Evolutionary conservation across 257 asterid genomes (phyloP), one percentile per base, ranked within the genome.

Genomic region (Capsicum chinense): DNA sequence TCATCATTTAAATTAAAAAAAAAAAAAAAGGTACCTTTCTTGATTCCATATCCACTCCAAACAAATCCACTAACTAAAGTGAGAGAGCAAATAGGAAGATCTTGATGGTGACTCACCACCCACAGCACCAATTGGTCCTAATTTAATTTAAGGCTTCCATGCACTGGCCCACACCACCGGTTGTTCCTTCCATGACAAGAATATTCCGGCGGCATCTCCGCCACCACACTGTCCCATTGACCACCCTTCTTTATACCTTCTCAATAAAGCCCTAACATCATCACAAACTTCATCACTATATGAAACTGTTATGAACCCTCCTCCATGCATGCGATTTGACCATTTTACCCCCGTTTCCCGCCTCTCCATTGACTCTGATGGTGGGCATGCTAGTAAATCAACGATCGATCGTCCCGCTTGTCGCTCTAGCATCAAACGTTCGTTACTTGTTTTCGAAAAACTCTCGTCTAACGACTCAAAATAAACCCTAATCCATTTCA

Each of bases 131-230:
- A 87, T 67, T 73, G 58, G 47, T 60, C 69, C 78, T 69, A 60
- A 33, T 7, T 54, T 89, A 92, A 19, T 7, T 66, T 89, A 93
- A 16, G 97, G 95, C 92, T 85, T 92, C 99, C 99, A 97, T 88
- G 99, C 98, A 88, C 98, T 95, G 57, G 98, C 99, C 99, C 99
- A 97, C 83, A 97, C 98, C 90, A 94, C 99, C 88, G 97, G 93
- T 91, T 93, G 95, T 74, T 95, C 99, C 90, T 92, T 97, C 99
- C 98, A 97, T 0, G 91, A 88, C 80, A 97, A 92, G 98, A 97
- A 97, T 89, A 97, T 93, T 86, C 99, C 99, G 94, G 97, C 88
- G 48, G 95, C 84, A 86, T 57, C 74, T 50, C 88, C 90, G 3
- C 87, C 35, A 80, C 87, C 35, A 80, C 94, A 87, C 68, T 87